Evolutionary conservation across 805 yeast genomes (phyloP).

Genomic region (Trichomonascus vanleenenianus): DNA sequence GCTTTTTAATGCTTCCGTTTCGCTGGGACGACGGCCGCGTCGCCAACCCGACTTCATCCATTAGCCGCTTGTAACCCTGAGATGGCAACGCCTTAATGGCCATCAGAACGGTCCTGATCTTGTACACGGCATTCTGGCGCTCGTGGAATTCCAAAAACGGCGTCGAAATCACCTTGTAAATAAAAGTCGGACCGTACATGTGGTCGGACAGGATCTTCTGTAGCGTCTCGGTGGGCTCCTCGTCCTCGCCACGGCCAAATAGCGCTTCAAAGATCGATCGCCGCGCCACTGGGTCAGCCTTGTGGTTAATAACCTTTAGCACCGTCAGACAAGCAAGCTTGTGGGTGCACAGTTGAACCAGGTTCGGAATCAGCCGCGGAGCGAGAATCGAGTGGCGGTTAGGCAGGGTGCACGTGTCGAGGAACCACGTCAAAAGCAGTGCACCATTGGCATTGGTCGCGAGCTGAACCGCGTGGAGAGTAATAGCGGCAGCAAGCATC

Average conservation of each 20-base stretch:
- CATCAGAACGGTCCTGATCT: conserved; percentile 54
- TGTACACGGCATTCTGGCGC: conserved; percentile 50
- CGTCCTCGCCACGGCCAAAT: conserved; percentile 35
- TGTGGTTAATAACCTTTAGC: conserved; percentile 64
- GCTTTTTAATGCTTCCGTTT: conserved; percentile 3
- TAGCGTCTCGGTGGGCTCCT: conserved; percentile 38
- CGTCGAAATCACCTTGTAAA: conserved; percentile 70
- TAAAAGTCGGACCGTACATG: conserved; percentile 64
- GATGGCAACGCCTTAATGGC: conserved; percentile 45
- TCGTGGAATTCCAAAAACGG: conserved; percentile 52
- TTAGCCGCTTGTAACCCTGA: conserved; percentile 74
- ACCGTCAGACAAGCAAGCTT: conserved; percentile 80
- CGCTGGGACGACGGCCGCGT: conserved; percentile 6
- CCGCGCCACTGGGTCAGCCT: conserved; percentile 57
- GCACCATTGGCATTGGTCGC: conserved; percentile 85
- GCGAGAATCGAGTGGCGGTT: conserved; percentile 62
- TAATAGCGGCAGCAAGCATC: conserved; percentile 68
- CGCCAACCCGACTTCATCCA: conserved; percentile 82
- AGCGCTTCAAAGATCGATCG: conserved; percentile 54
- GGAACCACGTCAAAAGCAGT: conserved; percentile 83
- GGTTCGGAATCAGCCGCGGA: conserved; percentile 50
- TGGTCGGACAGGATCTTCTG: conserved; percentile 58
- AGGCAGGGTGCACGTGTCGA: conserved; percentile 71
- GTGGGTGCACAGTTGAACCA: conserved; percentile 62
- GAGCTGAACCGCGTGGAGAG: conserved; percentile 68